Conservation (phyloP, 1,284 basidiomycete genomes). For the Pascua sp. region DNA sequence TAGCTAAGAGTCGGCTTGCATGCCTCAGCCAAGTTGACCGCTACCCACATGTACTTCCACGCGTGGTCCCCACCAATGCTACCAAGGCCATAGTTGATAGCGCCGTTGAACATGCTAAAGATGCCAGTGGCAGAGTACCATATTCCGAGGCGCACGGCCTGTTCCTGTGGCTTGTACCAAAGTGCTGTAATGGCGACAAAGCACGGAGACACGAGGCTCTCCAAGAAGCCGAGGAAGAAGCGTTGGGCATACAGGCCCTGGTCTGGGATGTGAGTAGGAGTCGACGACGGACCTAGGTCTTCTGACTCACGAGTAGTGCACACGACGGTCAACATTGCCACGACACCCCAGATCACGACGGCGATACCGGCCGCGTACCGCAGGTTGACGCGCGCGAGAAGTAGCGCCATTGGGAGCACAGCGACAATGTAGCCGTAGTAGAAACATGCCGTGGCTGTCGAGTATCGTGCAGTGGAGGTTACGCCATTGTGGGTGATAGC, state of each 20-base stretch:
- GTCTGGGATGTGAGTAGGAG: constrained; percentile 16
- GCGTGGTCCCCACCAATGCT: constrained; percentile 43
- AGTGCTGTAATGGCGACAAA: constrained; percentile 53
- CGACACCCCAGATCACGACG: constrained; percentile 52
- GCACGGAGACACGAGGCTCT: constrained; percentile 52
- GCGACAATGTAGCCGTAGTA: constrained; percentile 54
- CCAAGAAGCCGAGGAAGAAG: constrained; percentile 52
- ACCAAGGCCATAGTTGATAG: constrained; percentile 54
- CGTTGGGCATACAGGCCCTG: constrained; percentile 53
- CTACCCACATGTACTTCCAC: constrained; percentile 52
- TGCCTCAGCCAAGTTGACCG: neutral
- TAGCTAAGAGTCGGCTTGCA: constrained; percentile 26
- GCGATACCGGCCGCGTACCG: constrained; percentile 40
- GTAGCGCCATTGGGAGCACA: constrained; percentile 50
- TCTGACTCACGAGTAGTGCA: constrained; percentile 28
- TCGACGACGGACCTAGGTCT: neutral
- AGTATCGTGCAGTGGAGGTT: constrained; percentile 42
- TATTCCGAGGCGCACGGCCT: constrained; percentile 45
- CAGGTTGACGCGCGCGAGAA: constrained; percentile 52
- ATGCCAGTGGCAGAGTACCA: constrained; percentile 55
- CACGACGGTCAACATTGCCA: constrained; percentile 53
- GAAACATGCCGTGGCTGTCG: constrained; percentile 49
- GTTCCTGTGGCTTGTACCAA: constrained; percentile 54
- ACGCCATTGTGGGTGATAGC: constrained; percentile 40
- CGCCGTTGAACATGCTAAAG: constrained; percentile 49